Evolutionary conservation across 257 asterid genomes (phyloP).

Genomic region (Coffea eugenioides): DNA sequence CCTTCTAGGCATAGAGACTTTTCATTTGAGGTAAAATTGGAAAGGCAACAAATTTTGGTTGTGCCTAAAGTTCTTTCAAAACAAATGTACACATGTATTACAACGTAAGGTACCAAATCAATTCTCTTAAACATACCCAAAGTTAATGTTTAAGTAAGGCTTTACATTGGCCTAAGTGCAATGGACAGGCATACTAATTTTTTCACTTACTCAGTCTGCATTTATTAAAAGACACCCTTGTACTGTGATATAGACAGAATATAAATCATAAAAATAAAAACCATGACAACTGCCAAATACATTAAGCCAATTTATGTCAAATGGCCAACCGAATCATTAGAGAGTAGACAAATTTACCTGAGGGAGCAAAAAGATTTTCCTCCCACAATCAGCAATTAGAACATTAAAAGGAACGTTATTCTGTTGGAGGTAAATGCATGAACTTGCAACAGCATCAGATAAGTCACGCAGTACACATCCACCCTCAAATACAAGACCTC

Average conservation of each 20-base stretch:
- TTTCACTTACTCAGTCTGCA: not conserved
- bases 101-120: no score
- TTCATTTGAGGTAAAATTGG: not conserved
- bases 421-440: conserved; percentile 58
- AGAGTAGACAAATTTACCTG: conserved; percentile 42
- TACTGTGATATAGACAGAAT: not conserved
- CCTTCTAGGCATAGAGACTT: not conserved
- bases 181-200: not conserved
- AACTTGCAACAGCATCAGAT: conserved; percentile 51
- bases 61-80: not conserved
- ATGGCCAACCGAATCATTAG: no score
- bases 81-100: not conserved
- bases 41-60: no score
- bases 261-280: not conserved
- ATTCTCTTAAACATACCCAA: not conserved
- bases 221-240: not conserved
- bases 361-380: conserved; percentile 59
- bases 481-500: conserved; percentile 64
- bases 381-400: conserved; percentile 59
- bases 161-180: not conserved
- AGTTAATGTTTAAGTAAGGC: not conserved
- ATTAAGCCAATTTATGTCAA: no score
- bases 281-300: no score
- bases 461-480: conserved; percentile 37
- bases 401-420: conserved; percentile 62